Base-by-base conservation (phyloP, 805 yeast species). In the Nakazawaea ernobii region DNA sequence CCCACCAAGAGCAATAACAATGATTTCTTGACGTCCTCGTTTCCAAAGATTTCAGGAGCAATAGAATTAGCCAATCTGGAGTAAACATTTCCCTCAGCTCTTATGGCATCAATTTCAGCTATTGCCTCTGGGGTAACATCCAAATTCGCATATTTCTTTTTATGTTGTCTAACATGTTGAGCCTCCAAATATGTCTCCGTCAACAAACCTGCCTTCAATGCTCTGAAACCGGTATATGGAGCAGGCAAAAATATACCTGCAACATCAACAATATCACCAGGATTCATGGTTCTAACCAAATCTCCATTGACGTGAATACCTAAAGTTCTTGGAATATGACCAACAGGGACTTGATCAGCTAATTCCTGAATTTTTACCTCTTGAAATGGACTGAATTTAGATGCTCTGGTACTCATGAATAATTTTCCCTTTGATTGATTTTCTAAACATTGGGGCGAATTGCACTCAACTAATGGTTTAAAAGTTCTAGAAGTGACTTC, bases 21-120 rank as follows among this genome's bases (percentile, higher is more conserved):
- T 6, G 97, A 91, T 67, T 94, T 94, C 66, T 94, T 94, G 49
- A 94, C 90, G 64, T 94, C 99, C 35, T 79, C 71, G 61, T 94
- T 96, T 33, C 99, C 99, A 59, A 74, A 94, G 61, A 94, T 94
- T 69, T 94, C 99, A 0, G 99, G 99, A 0, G 99, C 99, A 65
- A 94, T 92, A 0, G 96, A 87, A 57, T 75, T 72, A 9, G 99
- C 87, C 50, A 94, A 70, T 52, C 84, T 75, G 46, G 84, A 83
- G 68, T 94, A 94, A 32, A 85, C 79, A 52, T 84, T 81, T 26
- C 94, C 95, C 35, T 75, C 71, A 1, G 66, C 55, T 40, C 79
- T 72, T 43, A 92, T 68, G 28, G 66, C 68, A 30, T 70, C 67
- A 46, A 94, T 81, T 52, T 78, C 75, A 8, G 62, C 69, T 50